phyloP scores from a whole-genome alignment of 2,329 filamentous ascomycete species.

The Curvularia eragrostidis region DNA sequence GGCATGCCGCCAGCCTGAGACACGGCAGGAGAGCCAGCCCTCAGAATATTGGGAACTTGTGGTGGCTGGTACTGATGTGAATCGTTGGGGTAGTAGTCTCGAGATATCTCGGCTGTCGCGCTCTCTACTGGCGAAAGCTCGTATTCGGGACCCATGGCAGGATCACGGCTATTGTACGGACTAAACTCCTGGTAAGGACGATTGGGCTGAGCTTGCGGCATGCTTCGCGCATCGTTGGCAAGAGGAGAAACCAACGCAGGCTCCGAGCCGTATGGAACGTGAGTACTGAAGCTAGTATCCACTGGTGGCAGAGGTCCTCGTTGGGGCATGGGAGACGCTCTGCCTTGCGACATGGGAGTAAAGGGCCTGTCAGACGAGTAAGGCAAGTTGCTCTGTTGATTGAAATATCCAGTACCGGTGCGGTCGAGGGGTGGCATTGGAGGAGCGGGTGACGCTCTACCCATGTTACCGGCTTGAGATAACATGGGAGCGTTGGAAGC shows the following conservation, averaged over 20 bases:
- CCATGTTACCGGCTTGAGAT: constrained; percentile 66
- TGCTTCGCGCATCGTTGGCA: constrained; percentile 25
- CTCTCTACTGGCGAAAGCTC: constrained; percentile 47
- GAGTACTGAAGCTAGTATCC: constrained; percentile 36
- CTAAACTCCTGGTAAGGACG: constrained; percentile 40
- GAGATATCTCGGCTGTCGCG: constrained; percentile 24
- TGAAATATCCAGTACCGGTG: constrained; percentile 39
- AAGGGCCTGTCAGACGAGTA: constrained; percentile 37
- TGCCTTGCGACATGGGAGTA: constrained; percentile 41
- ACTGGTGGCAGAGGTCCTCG: constrained; percentile 40
- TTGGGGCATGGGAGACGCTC: constrained; percentile 35
- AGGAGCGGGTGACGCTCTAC: constrained; percentile 45
- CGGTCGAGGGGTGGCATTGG: constrained; percentile 41
- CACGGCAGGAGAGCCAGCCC: constrained; percentile 40
- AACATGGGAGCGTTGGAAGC: constrained; percentile 70
- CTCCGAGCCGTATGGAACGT: constrained; percentile 31
- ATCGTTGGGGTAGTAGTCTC: constrained; percentile 27
- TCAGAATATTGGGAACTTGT: constrained; percentile 35
- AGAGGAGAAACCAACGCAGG: constrained; percentile 33
- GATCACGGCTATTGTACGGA: constrained; percentile 41
- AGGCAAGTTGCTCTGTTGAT: constrained; percentile 27
- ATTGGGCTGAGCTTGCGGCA: constrained; percentile 20
- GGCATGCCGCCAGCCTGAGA: constrained; percentile 30
- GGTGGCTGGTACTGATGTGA: constrained; percentile 33
- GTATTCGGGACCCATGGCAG: constrained; percentile 36